These are phyloP conservation scores for Hemileccinum impolitum DNA, from an alignment of 768 basidiomycete species.

Conservation along the genomic window DNA sequence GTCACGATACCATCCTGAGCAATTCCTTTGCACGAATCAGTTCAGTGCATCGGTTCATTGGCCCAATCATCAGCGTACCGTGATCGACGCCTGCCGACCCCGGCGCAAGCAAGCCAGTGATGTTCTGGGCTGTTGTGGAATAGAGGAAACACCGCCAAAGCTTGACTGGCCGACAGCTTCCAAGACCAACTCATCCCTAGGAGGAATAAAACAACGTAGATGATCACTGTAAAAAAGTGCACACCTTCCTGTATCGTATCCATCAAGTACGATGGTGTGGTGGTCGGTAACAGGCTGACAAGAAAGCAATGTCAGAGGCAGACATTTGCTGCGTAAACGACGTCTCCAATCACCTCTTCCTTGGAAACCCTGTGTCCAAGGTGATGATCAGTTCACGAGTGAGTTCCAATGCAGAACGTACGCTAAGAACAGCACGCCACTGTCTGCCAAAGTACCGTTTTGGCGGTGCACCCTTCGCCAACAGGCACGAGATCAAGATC, in stretches of 20 bases:
- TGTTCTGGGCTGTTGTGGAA: constrained; percentile 39
- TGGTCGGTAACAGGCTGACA: constrained; percentile 28
- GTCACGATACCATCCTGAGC: constrained; percentile 54
- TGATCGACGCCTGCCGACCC: constrained; percentile 52
- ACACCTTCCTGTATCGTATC: constrained; percentile 46
- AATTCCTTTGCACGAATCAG: constrained; percentile 39
- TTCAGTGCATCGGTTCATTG: not conserved
- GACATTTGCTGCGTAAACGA: not conserved
- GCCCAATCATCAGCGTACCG: constrained; percentile 29
- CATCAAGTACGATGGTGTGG: constrained; percentile 43
- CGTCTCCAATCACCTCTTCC: constrained; percentile 34
- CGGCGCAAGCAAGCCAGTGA: constrained; percentile 52
- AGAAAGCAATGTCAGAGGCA: not conserved
- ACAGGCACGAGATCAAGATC: not conserved
- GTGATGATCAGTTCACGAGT: not conserved
- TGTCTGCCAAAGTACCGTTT: constrained; percentile 50
- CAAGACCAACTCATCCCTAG: constrained; percentile 37
- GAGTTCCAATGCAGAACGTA: constrained; percentile 23
- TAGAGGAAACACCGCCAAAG: constrained; percentile 48
- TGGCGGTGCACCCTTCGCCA: constrained; percentile 46
- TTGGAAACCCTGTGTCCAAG: constrained; percentile 38
- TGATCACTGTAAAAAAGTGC: constrained; percentile 1
- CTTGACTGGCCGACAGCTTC: constrained; percentile 37
- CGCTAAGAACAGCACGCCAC: constrained; percentile 55
- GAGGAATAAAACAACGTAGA: not conserved